These are phyloP conservation scores for Cystofilobasidium ferigula DNA, from an alignment of 768 basidiomycete species.

Conservation along the genomic window DNA sequence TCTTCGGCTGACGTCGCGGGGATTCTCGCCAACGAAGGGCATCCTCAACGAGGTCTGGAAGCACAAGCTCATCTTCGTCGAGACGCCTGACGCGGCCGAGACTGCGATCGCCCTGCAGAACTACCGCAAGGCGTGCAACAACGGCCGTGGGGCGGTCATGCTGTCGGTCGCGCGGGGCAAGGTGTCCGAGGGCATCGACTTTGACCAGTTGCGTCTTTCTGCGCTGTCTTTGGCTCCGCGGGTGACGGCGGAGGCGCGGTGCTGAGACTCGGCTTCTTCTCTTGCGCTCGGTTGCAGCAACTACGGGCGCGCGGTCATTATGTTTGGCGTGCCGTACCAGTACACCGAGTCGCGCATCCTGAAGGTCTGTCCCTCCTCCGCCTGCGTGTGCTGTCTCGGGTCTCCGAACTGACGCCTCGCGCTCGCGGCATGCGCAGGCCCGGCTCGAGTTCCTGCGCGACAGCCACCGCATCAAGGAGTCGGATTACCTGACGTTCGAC, in stretches of 20 bases:
- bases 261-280: too few relatives aligned
- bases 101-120: slow-evolving; percentile 97
- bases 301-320: slow-evolving; percentile 95
- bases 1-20: too few relatives aligned
- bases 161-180: slow-evolving; percentile 97
- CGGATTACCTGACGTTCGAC: slow-evolving; percentile 96
- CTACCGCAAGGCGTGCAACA: slow-evolving; percentile 94
- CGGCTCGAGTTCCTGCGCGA: slow-evolving; percentile 96
- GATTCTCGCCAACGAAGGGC: slow-evolving; percentile 51
- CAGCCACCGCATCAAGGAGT: slow-evolving; percentile 93
- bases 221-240: background rate
- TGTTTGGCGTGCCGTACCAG: slow-evolving; percentile 98
- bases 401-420: background rate
- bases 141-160: slow-evolving; percentile 90
- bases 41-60: slow-evolving; percentile 99
- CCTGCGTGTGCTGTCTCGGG: background rate
- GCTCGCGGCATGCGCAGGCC: slow-evolving; percentile 41
- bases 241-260: background rate
- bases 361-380: slow-evolving; percentile 44
- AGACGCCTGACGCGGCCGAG: slow-evolving; percentile 97
- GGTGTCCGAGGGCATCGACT: slow-evolving; percentile 99
- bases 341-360: slow-evolving; percentile 97
- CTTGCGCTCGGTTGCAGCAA: too few relatives aligned
- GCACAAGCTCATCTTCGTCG: slow-evolving; percentile 96
- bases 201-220: slow-evolving; percentile 62